A percentile compares a stretch with the other conserved stretches of the same genome.
Conservation (phyloP, 2,329 filamentous ascomycete species). For the Cordyceps cateniannulata region DNA sequence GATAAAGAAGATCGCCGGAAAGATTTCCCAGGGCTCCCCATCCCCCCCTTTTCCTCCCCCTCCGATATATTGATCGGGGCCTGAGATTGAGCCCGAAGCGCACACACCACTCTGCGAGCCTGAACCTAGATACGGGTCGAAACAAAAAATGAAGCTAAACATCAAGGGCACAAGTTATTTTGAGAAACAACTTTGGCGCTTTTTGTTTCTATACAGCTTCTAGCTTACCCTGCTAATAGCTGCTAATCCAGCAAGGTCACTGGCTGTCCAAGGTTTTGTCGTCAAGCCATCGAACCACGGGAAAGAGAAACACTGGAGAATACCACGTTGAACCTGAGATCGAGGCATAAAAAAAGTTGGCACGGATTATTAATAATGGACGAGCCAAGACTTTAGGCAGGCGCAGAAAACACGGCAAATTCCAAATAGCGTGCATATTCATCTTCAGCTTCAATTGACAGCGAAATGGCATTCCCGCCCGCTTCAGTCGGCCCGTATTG, state of each 20-base stretch:
- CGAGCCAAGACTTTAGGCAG: too few relatives aligned
- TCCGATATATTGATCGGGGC: not conserved
- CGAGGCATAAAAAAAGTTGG: not conserved
- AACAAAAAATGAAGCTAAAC: not conserved
- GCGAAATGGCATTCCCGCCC: too few relatives aligned
- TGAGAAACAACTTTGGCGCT: too few relatives aligned
- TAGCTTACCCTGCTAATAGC: not conserved
- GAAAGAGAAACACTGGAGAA: too few relatives aligned
- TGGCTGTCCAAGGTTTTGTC: not conserved
- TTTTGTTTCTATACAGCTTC: too few relatives aligned
- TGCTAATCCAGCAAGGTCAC: not conserved
- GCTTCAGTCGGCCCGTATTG: conserved; percentile 1
- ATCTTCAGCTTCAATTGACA: too few relatives aligned
- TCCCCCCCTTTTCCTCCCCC: too few relatives aligned
- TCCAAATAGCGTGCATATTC: not conserved
- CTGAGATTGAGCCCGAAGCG: not conserved
- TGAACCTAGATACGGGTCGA: not conserved
- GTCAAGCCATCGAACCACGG: not conserved
- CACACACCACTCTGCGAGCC: not conserved
- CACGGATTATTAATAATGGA: not conserved
- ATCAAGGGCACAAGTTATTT: not conserved
- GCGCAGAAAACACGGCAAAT: not conserved
- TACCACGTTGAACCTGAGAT: not conserved
- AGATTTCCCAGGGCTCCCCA: not conserved
- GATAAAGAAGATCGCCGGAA: not conserved